These are phyloP conservation scores for Penicillium sclerotigenum DNA, from an alignment of 2,329 filamentous ascomycete genomes.

Conservation along the genomic window DNA sequence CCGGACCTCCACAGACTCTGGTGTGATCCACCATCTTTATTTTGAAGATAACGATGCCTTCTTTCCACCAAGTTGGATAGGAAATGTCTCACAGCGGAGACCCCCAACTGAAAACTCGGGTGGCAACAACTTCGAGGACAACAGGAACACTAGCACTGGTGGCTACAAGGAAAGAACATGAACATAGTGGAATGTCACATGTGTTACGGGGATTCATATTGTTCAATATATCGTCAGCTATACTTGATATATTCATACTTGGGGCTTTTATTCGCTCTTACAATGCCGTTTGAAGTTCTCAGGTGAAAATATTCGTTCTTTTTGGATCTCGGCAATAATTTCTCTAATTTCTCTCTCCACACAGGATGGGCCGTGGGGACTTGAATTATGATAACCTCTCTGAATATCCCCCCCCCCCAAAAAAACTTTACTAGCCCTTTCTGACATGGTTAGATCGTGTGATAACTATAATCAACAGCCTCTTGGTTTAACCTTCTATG, in stretches of 20 bases:
- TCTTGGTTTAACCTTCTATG: not conserved
- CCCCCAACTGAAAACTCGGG: constrained; percentile 8
- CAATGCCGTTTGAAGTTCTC: not conserved
- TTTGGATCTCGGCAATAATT: not conserved
- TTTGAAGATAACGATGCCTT: constrained; percentile 38
- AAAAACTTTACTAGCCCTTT: not conserved
- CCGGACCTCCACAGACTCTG: constrained; percentile 13
- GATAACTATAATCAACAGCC: not conserved
- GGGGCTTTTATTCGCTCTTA: not conserved
- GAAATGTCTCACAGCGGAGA: constrained; percentile 15
- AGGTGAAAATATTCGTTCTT: not conserved
- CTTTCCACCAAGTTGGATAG: constrained; percentile 32
- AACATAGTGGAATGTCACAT: not conserved
- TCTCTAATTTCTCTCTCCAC: not conserved
- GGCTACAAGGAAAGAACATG: not conserved
- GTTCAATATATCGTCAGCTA: not conserved
- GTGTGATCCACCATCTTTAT: constrained; percentile 33
- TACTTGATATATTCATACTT: not conserved
- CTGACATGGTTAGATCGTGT: not conserved
- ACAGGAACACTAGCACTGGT: not conserved
- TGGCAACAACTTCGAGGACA: not conserved
- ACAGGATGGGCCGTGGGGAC: not conserved
- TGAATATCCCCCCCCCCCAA: not conserved
- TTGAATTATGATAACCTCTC: not conserved
- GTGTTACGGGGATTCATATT: not conserved